Evolutionary conservation across 1,139 yeast species (phyloP).

Genomic region (Tardiomyces digboiensis): DNA sequence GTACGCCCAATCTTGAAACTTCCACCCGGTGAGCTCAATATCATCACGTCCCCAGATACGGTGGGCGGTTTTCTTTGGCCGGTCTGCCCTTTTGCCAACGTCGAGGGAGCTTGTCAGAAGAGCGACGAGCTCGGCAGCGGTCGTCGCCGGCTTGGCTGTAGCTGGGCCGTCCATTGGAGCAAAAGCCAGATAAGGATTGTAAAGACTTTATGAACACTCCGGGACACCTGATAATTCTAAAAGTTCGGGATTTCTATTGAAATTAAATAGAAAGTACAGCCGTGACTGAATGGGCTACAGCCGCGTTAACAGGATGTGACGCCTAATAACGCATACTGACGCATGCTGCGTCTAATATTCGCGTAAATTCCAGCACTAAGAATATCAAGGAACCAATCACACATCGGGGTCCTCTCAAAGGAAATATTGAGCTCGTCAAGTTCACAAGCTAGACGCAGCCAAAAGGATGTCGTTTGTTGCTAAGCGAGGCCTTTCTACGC

Average conservation of each 20-base stretch:
- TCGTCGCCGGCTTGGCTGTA: too few species aligned
- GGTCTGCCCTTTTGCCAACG: constrained; percentile 3
- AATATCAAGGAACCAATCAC: not conserved
- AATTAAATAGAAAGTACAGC: too few species aligned
- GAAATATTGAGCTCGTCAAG: not conserved
- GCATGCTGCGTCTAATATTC: too few species aligned
- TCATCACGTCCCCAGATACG: constrained; percentile 22
- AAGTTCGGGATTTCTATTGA: too few species aligned
- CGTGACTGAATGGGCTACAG: too few species aligned
- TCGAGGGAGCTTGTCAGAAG: too few species aligned
- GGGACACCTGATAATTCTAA: too few species aligned
- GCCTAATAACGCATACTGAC: not conserved
- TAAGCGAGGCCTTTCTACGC: constrained; percentile 90
- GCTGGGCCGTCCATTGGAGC: too few species aligned
- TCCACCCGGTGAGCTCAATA: constrained; percentile 45
- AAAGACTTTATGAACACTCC: too few species aligned
- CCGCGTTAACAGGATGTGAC: too few species aligned
- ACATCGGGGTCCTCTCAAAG: not conserved
- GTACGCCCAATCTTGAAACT: constrained; percentile 85
- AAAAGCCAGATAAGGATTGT: too few species aligned
- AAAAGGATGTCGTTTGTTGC: constrained; percentile 67
- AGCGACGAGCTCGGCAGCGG: not conserved
- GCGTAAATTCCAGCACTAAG: not conserved
- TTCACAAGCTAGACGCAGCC: not conserved
- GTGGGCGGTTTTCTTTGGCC: constrained; percentile 9